Evolutionary conservation across 2,329 filamentous ascomycete genomes (phyloP), one percentile per base, ranked within the genome.

Genomic region (Sclerotinia spermophila): DNA sequence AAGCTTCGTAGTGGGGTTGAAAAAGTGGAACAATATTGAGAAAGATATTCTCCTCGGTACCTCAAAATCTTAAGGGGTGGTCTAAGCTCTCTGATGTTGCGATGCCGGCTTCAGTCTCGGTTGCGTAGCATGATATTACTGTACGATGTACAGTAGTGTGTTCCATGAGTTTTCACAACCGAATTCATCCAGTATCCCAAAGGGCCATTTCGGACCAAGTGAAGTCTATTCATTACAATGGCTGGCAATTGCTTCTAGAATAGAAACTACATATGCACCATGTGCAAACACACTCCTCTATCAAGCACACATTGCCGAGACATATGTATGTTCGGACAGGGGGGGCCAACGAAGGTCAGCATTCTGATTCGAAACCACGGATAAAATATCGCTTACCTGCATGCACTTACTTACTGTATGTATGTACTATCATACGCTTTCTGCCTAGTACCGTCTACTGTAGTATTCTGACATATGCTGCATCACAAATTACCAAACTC

Each of bases 11-110:
- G 61, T 51, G 61, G 61, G 10, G 44, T 40, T 15, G 10, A 6
- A 65, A 65, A 27, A 65, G 45, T 65, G 61, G 61, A 65, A 53
- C 61, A 64, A 51, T 64, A 48, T 64, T 51, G 61, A 58, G 61
- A 64, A 38, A 51, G 33, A 60, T 13, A 19, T 40, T 59, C 44
- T n/a, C 48, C 65, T 67, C 40, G 65, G 65, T 65, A 17, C 62
- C 45, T 61, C 17, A 19, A 42, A 33, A 24, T 40, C 56, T 59
- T 3, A 59, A 59, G 24, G 35, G 33, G 4, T 58, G 35, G 44
- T 33, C 45, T 40, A 19, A 61, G 24, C 38, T 59, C 21, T 2
- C 30, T 48, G 30, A 64, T n/a, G 44, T 35, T 65, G 62, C 45
- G 44, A 65, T 65, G 45, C 62, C 62, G 62, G n/a, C 33, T 51